Conservation (phyloP, 164 flowering plant genomes). For the Macadamia tetraphylla region DNA sequence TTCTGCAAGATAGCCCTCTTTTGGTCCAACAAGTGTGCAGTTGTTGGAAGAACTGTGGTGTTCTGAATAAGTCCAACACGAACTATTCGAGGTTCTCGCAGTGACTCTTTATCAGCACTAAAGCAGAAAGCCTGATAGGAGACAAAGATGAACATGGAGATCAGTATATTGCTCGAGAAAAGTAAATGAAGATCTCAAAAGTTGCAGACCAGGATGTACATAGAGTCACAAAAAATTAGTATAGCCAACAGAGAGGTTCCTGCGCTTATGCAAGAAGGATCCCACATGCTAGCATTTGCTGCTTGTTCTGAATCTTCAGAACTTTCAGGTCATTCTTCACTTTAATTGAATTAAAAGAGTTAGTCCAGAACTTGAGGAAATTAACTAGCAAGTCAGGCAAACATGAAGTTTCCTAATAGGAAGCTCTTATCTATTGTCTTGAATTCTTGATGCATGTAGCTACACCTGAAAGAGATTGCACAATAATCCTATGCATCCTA, state of each 20-base stretch:
- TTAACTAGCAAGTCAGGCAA: too few species aligned
- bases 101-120: conserved; percentile 61
- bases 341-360: too few species aligned
- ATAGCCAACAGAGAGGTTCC: background rate
- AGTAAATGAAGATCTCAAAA: too few species aligned
- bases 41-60: conserved; percentile 71
- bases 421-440: too few species aligned
- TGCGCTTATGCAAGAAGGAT: background rate
- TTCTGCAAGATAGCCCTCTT: conserved; percentile 73
- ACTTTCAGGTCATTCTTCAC: background rate
- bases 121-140: conserved; percentile 59
- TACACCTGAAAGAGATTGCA: too few species aligned
- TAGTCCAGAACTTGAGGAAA: too few species aligned
- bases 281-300: background rate
- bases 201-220: too few species aligned
- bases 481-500: too few species aligned
- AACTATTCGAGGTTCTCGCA: conserved; percentile 73
- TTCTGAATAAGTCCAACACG: conserved; percentile 89
- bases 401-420: too few species aligned
- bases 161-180: too few species aligned
- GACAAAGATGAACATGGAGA: background rate
- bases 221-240: background rate
- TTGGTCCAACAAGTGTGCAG: conserved; percentile 66
- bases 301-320: background rate
- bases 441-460: too few species aligned